Conservation (phyloP, 2,329 filamentous ascomycete species). For the Ophiostoma sp. region DNA sequence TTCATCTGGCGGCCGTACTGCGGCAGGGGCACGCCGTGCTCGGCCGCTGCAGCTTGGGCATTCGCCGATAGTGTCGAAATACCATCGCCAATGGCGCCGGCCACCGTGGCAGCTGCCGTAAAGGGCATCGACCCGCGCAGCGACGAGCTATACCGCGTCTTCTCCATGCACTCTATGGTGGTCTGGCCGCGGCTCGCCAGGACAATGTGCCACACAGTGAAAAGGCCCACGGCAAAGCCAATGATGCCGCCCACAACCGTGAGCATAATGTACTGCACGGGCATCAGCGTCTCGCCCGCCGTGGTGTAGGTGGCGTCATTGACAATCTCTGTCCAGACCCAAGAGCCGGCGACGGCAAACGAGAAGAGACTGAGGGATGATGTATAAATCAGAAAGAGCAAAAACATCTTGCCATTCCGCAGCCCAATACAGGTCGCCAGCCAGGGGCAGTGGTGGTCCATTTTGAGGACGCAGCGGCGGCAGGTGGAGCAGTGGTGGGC, state of each 20-base stretch:
- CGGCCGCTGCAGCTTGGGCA: conserved; percentile 43
- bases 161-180: conserved; percentile 94
- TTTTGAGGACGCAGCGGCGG: conserved; percentile 91
- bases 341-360: conserved; percentile 74
- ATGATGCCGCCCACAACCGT: conserved; percentile 88
- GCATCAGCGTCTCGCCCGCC: conserved; percentile 75
- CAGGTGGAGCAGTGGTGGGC: conserved; percentile 97
- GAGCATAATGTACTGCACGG: conserved; percentile 87
- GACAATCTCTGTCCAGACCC: conserved; percentile 84
- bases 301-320: conserved; percentile 57
- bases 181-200: conserved; percentile 79
- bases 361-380: conserved; percentile 80
- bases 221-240: conserved; percentile 81
- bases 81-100: conserved; percentile 42
- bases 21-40: conserved; percentile 49
- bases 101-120: conserved; percentile 61
- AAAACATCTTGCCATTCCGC: conserved; percentile 91
- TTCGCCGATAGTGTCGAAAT: neutral
- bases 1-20: conserved; percentile 68
- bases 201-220: conserved; percentile 88
- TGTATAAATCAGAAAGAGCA: conserved; percentile 89
- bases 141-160: conserved; percentile 87
- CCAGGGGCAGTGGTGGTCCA: conserved; percentile 99
- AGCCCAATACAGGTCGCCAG: conserved; percentile 92
- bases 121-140: conserved; percentile 63